Base-by-base conservation (phyloP, 345 rosid species). In the Sisymbrium altissimum region DNA sequence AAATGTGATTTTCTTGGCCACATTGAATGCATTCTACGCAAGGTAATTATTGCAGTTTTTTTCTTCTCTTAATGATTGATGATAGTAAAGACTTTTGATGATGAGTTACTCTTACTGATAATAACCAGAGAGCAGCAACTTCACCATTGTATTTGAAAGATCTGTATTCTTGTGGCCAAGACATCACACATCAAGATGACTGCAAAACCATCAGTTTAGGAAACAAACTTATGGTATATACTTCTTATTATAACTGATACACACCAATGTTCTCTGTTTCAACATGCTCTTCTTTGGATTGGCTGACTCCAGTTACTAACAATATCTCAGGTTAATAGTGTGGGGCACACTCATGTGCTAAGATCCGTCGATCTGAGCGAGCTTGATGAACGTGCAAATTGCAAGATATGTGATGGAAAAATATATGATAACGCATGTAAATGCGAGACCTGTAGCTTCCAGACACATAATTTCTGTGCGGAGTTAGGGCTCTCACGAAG, bases 1-100 rank as follows among this genome's bases (percentile, higher is more conserved):
- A 59, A 40, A 53, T 66, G 79, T 64, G 49, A n/a, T 23, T 74
- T 19, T 65, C 13, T 77, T 45, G 57, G 74, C 36, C 81, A 78
- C 30, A 66, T 78, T 14, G 59, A 74, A 65, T 78, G 84, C 19
- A 52, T 64, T 44, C 36, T 75, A 15, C 27, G 18, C 19, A 29
- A 68, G 79, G 82, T 79, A 35, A 41, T 11, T 60, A 3, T 3
- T 45, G 10, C 44, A 12, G 1, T 5, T 43, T n/a, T 14, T 43
- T n/a, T 3, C 8, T 14, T 41, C 43, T 11, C 6, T 3, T 43
- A 6, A 6, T 44, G 17, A 43, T 35, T 43, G 49, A 15, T 44
- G 18, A 18, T 44, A 44, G 13, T 4, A 7, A 50, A 3, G 3
- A 23, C 25, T 35, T 1, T 0, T 9, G 39, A 35, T 35, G 39